Conservation (phyloP, 2,329 filamentous ascomycete genomes). For the Coniochaeta sp. region DNA sequence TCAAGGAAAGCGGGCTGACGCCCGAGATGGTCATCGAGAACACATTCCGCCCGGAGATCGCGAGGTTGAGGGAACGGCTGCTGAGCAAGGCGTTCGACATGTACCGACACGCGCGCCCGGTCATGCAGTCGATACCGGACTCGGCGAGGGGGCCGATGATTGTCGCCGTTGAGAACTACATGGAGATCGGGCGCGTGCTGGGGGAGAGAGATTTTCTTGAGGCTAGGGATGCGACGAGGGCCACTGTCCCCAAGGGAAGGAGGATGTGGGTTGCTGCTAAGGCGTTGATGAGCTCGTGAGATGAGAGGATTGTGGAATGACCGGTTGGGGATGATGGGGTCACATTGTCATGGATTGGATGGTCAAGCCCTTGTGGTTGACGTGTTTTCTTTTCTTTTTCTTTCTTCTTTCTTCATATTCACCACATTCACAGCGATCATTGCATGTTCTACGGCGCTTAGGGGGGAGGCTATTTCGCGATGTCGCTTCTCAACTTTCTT, state of each 20-base stretch:
- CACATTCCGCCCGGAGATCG: conserved; percentile 38
- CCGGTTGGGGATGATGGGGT: not conserved
- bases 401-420: too few relatives aligned
- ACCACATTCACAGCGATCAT: too few relatives aligned
- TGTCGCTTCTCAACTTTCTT: not conserved
- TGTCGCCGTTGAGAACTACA: conserved; percentile 15
- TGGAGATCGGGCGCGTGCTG: conserved; percentile 16
- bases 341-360: too few relatives aligned
- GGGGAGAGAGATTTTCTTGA: conserved; percentile 5
- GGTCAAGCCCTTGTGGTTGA: not conserved
- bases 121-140: conserved; percentile 54
- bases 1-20: conserved; percentile 48
- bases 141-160: conserved; percentile 43
- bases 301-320: not conserved
- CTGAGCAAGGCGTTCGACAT: conserved; percentile 54
- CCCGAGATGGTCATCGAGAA: conserved; percentile 46
- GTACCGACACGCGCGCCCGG: conserved; percentile 45
- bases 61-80: conserved; percentile 43
- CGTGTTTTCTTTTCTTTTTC: not conserved
- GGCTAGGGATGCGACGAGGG: conserved; percentile 3
- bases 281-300: conserved; percentile 8
- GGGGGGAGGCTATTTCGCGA: not conserved
- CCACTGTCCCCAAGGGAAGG: conserved; percentile 11
- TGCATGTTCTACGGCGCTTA: not conserved
- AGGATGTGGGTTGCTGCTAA: conserved; percentile 11